Evolutionary conservation across 345 rosid species (phyloP), one percentile per base, ranked within the genome.

Genomic region (Laguncularia racemosa): DNA sequence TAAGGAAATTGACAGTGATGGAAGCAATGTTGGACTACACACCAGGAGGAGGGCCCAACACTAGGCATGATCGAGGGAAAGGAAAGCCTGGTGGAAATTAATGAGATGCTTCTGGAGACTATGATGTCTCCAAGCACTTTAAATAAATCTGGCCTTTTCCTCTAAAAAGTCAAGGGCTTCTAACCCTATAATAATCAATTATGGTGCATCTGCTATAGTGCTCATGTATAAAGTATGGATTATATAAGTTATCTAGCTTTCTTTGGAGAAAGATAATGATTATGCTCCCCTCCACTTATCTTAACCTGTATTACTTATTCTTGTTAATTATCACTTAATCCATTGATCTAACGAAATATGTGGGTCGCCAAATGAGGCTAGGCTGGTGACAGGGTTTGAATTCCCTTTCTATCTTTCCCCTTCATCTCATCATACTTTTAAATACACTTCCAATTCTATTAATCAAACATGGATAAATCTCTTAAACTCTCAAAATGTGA

Each of bases 1-100:
- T 8, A 19, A 60, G 48, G 26, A 51, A 50, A 55, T 6, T 50
- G 55, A 60, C 20, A 52, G 15, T 19, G 16, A 26, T 50, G 23
- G 56, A 60, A 17, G 56, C 56, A 17, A 21, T 50, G 56, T 40
- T 20, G 48, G 63, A 60, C 56, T 50, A 60, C 13, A 60, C 20
- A 21, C 63, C 56, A 43, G 40, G 7, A 33, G 40, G 40, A 33
- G 46, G 46, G 40, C 49, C 63, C 18, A 60, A 60, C 56, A 28
- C 19, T 9, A 40, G 12, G 56, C 63, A 60, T 13, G 63, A 43
- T 14, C 40, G 11, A 33, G 55, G 46, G 26, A 60, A 50, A 16
- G 63, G 63, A 43, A 60, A 43, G n/a, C 3, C 48, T 0, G 56
- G 43, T 50, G 46, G 47, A 7, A 55, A 52, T 14, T 40, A 48